phyloP scores from a whole-genome alignment of 108 stramenopile species.

The Heterococcus sp. region DNA sequence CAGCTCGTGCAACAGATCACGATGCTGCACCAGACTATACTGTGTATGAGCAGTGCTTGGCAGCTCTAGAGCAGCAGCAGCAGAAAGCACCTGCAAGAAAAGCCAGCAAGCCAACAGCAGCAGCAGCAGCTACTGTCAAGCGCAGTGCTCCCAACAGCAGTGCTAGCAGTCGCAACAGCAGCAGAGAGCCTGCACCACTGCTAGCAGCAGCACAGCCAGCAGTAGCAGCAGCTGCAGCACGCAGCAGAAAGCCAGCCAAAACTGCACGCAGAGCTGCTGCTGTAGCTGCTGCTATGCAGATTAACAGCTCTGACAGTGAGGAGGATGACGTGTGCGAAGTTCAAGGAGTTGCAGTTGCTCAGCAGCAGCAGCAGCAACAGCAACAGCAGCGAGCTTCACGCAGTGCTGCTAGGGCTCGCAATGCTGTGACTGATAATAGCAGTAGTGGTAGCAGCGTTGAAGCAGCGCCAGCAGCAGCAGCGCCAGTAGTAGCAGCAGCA shows the following conservation, averaged over 20 bases:
- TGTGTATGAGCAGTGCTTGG: neutral
- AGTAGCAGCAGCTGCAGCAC: neutral
- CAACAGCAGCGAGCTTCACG: too few relatives aligned
- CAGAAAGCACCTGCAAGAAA: neutral
- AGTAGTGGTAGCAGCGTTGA: neutral
- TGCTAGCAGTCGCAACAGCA: neutral
- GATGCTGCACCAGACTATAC: neutral
- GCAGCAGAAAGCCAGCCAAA: neutral
- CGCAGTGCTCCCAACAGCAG: neutral
- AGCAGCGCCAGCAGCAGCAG: neutral
- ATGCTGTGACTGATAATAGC: too few relatives aligned
- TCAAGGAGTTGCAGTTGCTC: neutral
- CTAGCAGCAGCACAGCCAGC: neutral
- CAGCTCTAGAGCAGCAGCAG: neutral
- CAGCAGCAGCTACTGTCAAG: too few relatives aligned
- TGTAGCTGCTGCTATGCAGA: neutral
- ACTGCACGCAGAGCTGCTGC: neutral
- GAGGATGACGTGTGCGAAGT: neutral
- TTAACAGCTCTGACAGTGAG: too few relatives aligned
- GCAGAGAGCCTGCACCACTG: neutral
- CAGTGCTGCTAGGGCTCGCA: too few relatives aligned
- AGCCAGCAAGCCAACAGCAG: too few relatives aligned
- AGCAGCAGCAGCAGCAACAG: neutral
- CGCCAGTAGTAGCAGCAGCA: neutral
- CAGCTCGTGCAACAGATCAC: neutral